Evolutionary conservation across 208 protist species (phyloP), one percentile per base, ranked within the genome.

Genomic region (Leishmania major): DNA sequence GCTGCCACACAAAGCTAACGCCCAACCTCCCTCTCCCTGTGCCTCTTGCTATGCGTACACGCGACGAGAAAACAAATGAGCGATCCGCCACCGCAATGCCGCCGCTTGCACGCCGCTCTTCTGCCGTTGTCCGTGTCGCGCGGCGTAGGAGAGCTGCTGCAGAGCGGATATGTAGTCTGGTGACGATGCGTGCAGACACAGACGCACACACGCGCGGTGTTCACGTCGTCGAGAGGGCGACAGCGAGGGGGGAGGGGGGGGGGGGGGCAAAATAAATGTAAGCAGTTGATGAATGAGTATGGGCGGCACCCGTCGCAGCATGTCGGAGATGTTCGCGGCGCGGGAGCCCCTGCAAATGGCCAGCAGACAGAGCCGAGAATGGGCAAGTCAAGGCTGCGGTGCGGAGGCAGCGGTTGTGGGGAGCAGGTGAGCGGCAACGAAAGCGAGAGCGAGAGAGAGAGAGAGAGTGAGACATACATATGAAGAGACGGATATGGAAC

Each of bases 221-320:
- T 67, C 60, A 40, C n/a, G 60, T 67, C n/a, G 60, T 67, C 60
- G n/a, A 67, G 60, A 67, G n/a, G n/a, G n/a, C 60, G 31, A 37
- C 19, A 25, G 59, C 59, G 25, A 25, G 0, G 57, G 57, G 4
- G 3, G 3, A 3, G 7, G 59, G 59, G 4, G 4, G 3, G 3
- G 10, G 7, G 59, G 59, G 4, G 3, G 0, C 0, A 67, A 37
- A 31, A 8, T 11, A 37, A 22, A 37, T 13, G n/a, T 15, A 22
- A 3, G 2, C 5, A 3, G 60, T 25, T 37, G n/a, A 37, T 19
- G n/a, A 37, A 19, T 25, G 13, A 37, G n/a, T 67, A 31, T 5
- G 17, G 57, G 57, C 25, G 8, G 57, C 2, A 13, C 28, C 57
- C 25, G 57, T 62, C 17, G 51, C 51, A 55, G 51, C 51, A 22